Percentiles rank a stretch among this genome's conserved stretches.
These are phyloP conservation scores for Gentiana straminea DNA, from an alignment of 257 asterid genomes.

Conservation along the genomic window DNA sequence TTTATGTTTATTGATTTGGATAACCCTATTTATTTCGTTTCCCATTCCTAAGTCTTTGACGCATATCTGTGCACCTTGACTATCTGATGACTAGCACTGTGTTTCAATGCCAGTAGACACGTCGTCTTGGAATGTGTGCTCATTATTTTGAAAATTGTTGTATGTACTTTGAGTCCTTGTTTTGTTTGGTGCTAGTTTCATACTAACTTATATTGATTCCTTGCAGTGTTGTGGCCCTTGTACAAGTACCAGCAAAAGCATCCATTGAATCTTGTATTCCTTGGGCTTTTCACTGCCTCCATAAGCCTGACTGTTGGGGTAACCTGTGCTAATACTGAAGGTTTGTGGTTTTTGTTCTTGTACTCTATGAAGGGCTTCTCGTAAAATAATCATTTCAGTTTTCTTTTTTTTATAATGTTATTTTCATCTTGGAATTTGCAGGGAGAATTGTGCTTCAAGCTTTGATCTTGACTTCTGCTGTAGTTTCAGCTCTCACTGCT, in stretches of 20 bases:
- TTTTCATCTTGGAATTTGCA: slow-evolving; percentile 16
- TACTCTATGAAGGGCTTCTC: slow-evolving; percentile 1
- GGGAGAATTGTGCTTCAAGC: slow-evolving; percentile 93
- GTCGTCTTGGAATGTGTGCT: too few species aligned
- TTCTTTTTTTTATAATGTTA: not conserved
- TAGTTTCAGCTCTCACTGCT: slow-evolving; percentile 73
- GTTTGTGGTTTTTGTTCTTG: slow-evolving; percentile 27
- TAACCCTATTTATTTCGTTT: too few species aligned
- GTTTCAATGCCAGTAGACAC: not conserved
- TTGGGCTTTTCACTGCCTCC: slow-evolving; percentile 81
- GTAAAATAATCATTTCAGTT: not conserved
- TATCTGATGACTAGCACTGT: too few species aligned
- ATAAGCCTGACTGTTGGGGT: slow-evolving; percentile 87
- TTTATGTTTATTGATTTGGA: too few species aligned
- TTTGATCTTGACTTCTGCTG: slow-evolving; percentile 85
- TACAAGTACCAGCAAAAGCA: slow-evolving; percentile 81
- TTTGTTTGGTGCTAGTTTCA: not conserved
- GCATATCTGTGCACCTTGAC: too few species aligned
- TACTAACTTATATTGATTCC: slow-evolving; percentile 12
- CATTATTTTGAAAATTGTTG: too few species aligned
- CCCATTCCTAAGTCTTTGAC: too few species aligned
- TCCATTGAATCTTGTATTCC: slow-evolving; percentile 85
- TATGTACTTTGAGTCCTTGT: not conserved
- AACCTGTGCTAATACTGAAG: slow-evolving; percentile 92
- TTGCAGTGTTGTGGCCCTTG: slow-evolving; percentile 83